These are phyloP conservation scores for Fusarium graminum DNA, from an alignment of 2,329 filamentous ascomycete genomes.

Conservation along the genomic window DNA sequence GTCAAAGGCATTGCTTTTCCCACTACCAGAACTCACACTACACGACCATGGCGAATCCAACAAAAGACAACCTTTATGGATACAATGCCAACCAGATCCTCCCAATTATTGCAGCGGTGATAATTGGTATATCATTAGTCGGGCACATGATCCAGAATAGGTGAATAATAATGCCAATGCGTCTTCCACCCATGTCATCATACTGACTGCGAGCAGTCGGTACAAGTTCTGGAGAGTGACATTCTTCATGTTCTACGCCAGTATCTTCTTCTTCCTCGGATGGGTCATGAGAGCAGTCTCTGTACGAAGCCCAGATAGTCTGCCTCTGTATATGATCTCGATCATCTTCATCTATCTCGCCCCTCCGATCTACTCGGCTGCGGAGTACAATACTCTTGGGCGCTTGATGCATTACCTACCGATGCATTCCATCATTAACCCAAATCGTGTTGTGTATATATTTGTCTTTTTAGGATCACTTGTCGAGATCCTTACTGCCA, in stretches of 20 bases:
- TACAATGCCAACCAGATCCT: conserved; percentile 46
- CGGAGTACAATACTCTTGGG: conserved; percentile 48
- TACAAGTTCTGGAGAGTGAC: conserved; percentile 48
- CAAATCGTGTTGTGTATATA: conserved; percentile 48
- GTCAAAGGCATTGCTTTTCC: background rate
- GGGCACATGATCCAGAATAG: conserved; percentile 40
- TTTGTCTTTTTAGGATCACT: conserved; percentile 45
- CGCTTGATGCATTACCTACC: conserved; percentile 48
- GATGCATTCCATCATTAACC: conserved; percentile 47
- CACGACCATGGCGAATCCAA: conserved; percentile 31
- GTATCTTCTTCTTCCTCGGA: conserved; percentile 42
- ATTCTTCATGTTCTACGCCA: conserved; percentile 48
- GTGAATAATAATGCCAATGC: background rate
- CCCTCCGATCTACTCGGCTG: conserved; percentile 45
- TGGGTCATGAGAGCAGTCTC: conserved; percentile 43
- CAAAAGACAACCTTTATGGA: conserved; percentile 43
- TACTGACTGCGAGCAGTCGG: conserved; percentile 21
- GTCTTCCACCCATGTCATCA: too few species aligned
- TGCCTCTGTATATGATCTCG: conserved; percentile 45
- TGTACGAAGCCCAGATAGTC: conserved; percentile 38
- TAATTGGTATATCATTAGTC: conserved; percentile 36
- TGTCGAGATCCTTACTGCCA: conserved; percentile 43
- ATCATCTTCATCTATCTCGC: conserved; percentile 46
- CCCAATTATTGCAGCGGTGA: conserved; percentile 37
- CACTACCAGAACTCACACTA: background rate